Evolutionary conservation across 2,329 filamentous ascomycete genomes (phyloP), one percentile per base, ranked within the genome.

Genomic region (Leptosphaerulina australis): DNA sequence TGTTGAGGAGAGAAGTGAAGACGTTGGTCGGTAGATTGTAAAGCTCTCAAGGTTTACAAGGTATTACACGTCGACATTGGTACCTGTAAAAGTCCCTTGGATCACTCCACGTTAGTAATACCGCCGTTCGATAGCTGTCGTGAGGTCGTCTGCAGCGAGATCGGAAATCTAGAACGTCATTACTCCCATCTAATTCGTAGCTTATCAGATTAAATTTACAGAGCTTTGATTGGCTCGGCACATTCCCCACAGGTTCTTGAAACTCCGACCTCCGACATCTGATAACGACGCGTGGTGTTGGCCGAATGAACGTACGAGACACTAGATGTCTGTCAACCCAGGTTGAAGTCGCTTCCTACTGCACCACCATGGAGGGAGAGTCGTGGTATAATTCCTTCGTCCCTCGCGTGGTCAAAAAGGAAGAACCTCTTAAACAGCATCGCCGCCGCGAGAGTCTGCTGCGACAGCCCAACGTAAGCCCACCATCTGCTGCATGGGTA

Each of bases 381-480:
- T 85, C 88, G 22, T 93, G 89, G 88, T 91, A 92, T 76, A 90
- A 73, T 63, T 73, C 82, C 69, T 87, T 90, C 67, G 83, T 89
- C 58, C 83, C 88, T 20, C 83, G 87, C 46, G 74, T 82, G 44
- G 76, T 81, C 50, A 75, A 80, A 57, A 81, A 79, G 62, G 73
- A 77, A 18, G 75, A 78, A 30, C 44, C 44, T 3, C 50, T 56
- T 33, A 20, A 56, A 31, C 81, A 80, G 41, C 88, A 88, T 67
- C 82, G 81, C 58, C 83, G 88, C 52, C 84, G 82, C 64, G 82
- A 87, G 68, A 90, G 88, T 30, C 79, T 92, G 41, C 78, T 92
- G 44, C 75, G 77, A 62, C 77, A 78, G 71, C 73, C 77, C 56
- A 72, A 72, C 63, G 78, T 79, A 79, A 75, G 71, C 72, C 62